Evolutionary conservation across 2,329 filamentous ascomycete species (phyloP), one percentile per base, ranked within the genome.

Genomic region (Mycocentrospora acerina): DNA sequence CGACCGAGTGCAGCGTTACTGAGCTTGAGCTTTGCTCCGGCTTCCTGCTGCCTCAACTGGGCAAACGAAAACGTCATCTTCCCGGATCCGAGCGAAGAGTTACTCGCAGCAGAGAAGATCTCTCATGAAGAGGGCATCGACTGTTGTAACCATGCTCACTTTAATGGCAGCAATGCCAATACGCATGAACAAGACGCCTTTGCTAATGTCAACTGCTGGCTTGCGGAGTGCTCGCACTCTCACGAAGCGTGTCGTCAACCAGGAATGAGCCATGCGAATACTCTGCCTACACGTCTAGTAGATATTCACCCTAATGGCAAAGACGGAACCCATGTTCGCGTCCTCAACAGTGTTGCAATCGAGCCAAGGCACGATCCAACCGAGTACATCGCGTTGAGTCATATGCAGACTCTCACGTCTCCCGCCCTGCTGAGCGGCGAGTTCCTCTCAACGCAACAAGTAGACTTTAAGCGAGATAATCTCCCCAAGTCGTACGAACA

Each of bases 21-120:
- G 32, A 60, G 62, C 6, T 46, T 60, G 46, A 47, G 54, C 26
- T 67, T 66, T 35, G 60, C 57, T 11, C 64, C 64, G 19, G 62
- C 59, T n/a, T 55, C 60, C 28, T 67, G 64, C 45, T 67, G 64
- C 46, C 55, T 66, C 25, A 55, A 49, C 42, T 67, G 64, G 64
- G 52, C 64, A 3, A 66, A 66, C 36, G 55, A 62, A 24, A 57
- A 62, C 22, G 55, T 42, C 7, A 42, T 48, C 6, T 66, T 58
- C 46, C 64, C 64, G 22, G 55, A 59, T n/a, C 62, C 62, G 4
- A 33, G 42, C 16, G 60, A 65, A 40, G 64, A 67, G 43, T 43
- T 59, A 4, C 29, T 45, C 28, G 51, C 40, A 12, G 55, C 57
- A 33, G 55, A 64, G 29, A 50, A 44, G 36, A 48, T 64, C 16